These are phyloP conservation scores for Yamadazyma buinensis DNA, from an alignment of 1,139 yeast species.

Conservation along the genomic window DNA sequence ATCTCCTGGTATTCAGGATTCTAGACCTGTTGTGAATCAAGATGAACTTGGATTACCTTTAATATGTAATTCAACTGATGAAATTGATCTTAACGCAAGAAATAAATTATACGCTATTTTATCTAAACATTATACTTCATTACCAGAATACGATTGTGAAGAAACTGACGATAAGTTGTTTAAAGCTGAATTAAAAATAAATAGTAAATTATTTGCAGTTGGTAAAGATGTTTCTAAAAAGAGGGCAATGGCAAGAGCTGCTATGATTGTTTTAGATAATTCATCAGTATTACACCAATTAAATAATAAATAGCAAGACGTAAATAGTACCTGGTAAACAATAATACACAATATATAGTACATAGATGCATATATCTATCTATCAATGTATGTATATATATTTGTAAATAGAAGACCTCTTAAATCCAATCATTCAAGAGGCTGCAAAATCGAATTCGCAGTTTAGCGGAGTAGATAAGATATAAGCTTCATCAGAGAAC, in stretches of 20 bases:
- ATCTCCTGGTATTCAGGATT: not conserved
- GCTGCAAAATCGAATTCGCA: no score
- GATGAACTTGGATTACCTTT: slow-evolving; percentile 22
- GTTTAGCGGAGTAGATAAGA: no score
- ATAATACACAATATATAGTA: no score
- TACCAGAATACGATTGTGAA: slow-evolving; percentile 39
- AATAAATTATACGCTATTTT: slow-evolving; percentile 43
- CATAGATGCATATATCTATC: no score
- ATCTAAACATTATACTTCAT: slow-evolving; percentile 33
- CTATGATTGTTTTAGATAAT: slow-evolving; percentile 38
- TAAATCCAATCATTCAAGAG: no score
- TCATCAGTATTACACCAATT: slow-evolving; percentile 5
- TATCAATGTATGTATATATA: no score
- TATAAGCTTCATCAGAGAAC: no score
- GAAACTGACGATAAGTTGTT: slow-evolving; percentile 26
- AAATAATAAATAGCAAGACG: not conserved
- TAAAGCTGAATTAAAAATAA: slow-evolving; percentile 35
- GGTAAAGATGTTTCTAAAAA: slow-evolving; percentile 44
- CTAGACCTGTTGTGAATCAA: not conserved
- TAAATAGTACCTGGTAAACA: no score
- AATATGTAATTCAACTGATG: slow-evolving; percentile 21
- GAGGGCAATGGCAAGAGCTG: slow-evolving; percentile 45
- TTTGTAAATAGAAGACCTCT: no score
- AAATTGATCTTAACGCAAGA: slow-evolving; percentile 33
- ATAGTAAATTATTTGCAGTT: slow-evolving; percentile 32